Percentiles rank a stretch among this genome's conserved stretches.
Conservation (phyloP, 805 yeast species). For the Candida endomychidarum region DNA sequence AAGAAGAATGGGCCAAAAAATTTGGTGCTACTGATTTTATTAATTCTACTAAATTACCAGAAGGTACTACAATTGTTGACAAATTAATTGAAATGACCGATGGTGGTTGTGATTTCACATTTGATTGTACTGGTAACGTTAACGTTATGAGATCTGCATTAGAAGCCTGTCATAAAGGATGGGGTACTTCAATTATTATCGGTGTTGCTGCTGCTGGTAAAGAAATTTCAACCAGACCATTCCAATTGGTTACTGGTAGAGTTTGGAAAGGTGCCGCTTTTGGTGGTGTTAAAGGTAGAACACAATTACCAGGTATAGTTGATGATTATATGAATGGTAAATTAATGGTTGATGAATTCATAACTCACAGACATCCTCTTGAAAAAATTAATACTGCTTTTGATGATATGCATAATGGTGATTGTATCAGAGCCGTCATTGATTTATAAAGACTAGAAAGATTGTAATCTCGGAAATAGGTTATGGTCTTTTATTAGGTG, state of each 20-base stretch:
- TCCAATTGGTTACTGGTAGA: conserved; percentile 98
- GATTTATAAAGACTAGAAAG: conserved; percentile 30
- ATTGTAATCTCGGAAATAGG: not conserved
- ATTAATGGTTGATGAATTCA: conserved; percentile 89
- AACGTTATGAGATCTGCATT: conserved; percentile 93
- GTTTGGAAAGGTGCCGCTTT: conserved; percentile 99
- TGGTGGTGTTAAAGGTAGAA: conserved; percentile 97
- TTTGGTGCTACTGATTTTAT: conserved; percentile 96
- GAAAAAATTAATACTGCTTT: conserved; percentile 83
- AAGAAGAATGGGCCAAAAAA: conserved; percentile 79
- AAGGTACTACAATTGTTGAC: conserved; percentile 75
- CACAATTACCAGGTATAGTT: conserved; percentile 90
- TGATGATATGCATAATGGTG: conserved; percentile 92
- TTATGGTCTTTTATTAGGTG: not conserved
- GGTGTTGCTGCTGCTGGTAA: conserved; percentile 99
- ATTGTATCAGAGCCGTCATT: conserved; percentile 90
- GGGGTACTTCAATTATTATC: conserved; percentile 94
- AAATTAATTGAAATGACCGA: conserved; percentile 87
- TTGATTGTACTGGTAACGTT: conserved; percentile 97
- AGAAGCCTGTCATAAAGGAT: conserved; percentile 97
- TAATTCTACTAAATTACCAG: conserved; percentile 76
- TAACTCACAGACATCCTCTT: conserved; percentile 84
- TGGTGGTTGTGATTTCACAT: conserved; percentile 95
- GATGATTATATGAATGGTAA: conserved; percentile 79
- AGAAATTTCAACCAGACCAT: conserved; percentile 95